Evolutionary conservation across 352 stramenopile species (phyloP).

Genomic region (Globisporangium lucens): DNA sequence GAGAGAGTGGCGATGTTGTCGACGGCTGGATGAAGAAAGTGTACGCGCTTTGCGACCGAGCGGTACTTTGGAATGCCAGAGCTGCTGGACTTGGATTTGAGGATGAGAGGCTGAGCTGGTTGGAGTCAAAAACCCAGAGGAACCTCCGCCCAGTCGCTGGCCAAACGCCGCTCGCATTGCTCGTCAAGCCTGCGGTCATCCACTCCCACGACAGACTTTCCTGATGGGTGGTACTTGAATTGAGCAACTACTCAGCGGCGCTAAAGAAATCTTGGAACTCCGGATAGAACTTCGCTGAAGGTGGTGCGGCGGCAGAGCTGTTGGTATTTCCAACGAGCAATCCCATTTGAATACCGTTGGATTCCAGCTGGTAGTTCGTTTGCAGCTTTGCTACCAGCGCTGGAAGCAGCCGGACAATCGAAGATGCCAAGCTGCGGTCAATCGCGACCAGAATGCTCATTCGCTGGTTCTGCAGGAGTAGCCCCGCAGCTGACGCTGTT

Average conservation of each 20-base stretch:
- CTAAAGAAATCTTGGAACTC: slow-evolving; percentile 20
- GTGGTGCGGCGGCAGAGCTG: slow-evolving; percentile 2
- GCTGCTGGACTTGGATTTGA: slow-evolving; percentile 4
- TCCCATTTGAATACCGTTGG: slow-evolving; percentile 27
- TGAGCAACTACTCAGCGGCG: slow-evolving; percentile 12
- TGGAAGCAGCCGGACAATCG: slow-evolving; percentile 31
- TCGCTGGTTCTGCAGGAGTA: slow-evolving; percentile 27
- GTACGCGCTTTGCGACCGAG: slow-evolving; percentile 28
- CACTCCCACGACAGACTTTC: slow-evolving; percentile 5
- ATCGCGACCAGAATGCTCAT: slow-evolving; percentile 52
- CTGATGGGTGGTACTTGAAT: slow-evolving; percentile 5
- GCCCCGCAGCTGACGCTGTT: background rate
- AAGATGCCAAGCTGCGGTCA: slow-evolving; percentile 25
- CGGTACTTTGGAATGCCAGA: slow-evolving; percentile 13
- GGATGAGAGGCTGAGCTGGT: slow-evolving; percentile 13
- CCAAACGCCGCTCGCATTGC: slow-evolving; percentile 21
- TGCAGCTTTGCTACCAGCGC: slow-evolving; percentile 37
- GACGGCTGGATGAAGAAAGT: slow-evolving; percentile 26
- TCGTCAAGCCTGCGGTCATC: slow-evolving; percentile 6
- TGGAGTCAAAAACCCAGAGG: slow-evolving; percentile 17
- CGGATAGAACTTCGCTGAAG: slow-evolving; percentile 10
- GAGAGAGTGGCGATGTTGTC: slow-evolving; percentile 1
- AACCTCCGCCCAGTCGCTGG: slow-evolving; percentile 23
- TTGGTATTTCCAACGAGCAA: slow-evolving; percentile 22
- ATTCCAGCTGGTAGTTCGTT: slow-evolving; percentile 24